These are phyloP conservation scores for Tylopilus felleus DNA, from an alignment of 768 basidiomycete species.

Conservation along the genomic window DNA sequence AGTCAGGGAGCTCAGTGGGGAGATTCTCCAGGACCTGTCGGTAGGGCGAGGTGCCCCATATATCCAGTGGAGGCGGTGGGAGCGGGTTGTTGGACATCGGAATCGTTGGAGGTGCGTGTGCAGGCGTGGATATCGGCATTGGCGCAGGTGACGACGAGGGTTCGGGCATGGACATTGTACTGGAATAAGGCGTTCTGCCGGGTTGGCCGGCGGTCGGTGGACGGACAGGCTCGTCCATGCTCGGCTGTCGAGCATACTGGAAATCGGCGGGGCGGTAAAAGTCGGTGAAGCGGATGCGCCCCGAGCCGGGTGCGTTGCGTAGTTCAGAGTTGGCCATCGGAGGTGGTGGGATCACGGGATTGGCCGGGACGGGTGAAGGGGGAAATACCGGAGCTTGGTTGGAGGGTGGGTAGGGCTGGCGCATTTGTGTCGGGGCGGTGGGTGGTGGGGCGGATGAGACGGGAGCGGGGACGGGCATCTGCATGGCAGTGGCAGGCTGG, in stretches of 20 bases:
- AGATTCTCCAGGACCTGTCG: slow-evolving; percentile 48
- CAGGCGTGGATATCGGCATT: slow-evolving; percentile 1
- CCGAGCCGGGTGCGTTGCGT: slow-evolving; percentile 7
- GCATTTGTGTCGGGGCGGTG: slow-evolving; percentile 17
- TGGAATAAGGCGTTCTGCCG: slow-evolving; percentile 11
- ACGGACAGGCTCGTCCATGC: background rate
- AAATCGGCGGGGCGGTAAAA: slow-evolving; percentile 24
- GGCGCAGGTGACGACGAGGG: background rate
- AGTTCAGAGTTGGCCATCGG: slow-evolving; percentile 13
- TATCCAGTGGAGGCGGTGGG: slow-evolving; percentile 56
- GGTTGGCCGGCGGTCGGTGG: slow-evolving; percentile 7
- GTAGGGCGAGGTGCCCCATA: slow-evolving; percentile 59
- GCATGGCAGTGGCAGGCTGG: slow-evolving; percentile 5
- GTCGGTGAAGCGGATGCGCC: slow-evolving; percentile 26
- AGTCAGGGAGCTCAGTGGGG: slow-evolving; percentile 38
- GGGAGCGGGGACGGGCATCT: slow-evolving; percentile 13
- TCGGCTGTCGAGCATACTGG: background rate
- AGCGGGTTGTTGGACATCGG: slow-evolving; percentile 48
- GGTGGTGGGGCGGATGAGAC: background rate
- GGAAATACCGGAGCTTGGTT: slow-evolving; percentile 14
- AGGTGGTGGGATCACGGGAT: slow-evolving; percentile 22
- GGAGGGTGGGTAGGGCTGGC: slow-evolving; percentile 6
- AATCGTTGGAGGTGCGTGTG: background rate
- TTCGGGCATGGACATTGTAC: background rate
- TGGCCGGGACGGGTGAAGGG: slow-evolving; percentile 5